Evolutionary conservation across 2,329 filamentous ascomycete species (phyloP), one percentile per base, ranked within the genome.

Genomic region (Hypocreales sp.): DNA sequence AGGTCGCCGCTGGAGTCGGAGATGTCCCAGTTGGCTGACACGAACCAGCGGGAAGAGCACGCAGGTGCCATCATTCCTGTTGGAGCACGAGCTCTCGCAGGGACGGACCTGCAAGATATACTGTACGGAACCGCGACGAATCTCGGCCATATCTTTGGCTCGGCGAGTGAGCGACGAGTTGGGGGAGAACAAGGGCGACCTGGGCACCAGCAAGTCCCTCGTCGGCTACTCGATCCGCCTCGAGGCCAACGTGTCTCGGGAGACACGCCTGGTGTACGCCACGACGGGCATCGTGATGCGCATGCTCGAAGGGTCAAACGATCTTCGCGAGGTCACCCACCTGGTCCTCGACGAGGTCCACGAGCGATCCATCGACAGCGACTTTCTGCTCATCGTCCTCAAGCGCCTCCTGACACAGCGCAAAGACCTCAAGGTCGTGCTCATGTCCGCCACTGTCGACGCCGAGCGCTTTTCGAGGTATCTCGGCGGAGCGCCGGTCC

Each of bases 391-490:
- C 11, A 90, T 98, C 39, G 80, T 95, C 2, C 65, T 98, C 27
- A 82, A 82, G 45, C 79, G 86, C 35, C 60, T 98, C 4, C 67
- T 94, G 56, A 50, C 67, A 17, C 69, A 70, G 38, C 69, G 87
- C 29, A 77, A 76, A 34, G 80, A 92, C 36, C 61, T 98, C 27
- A 95, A 92, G 52, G 79, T 98, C 13, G 67, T 98, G 20, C 66
- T 98, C 25, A 98, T 98, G 90, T 95, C 87, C 38, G 90, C 90
- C 8, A 98, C 90, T 1, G 83, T 98, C 7, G 83, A 98, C 49
- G 83, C 90, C 0, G 76, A 87, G 33, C 75, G 77, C 11, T 94
- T 98, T 47, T 94, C 90, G 1, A 70, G 72, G 8, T 98, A 95
- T 45, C 67, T 98, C 2, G 75, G 77, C 30, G 73, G 75, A 5